These are phyloP conservation scores for Phytophthora tubulina DNA, from an alignment of 352 stramenopile species.

Conservation along the genomic window DNA sequence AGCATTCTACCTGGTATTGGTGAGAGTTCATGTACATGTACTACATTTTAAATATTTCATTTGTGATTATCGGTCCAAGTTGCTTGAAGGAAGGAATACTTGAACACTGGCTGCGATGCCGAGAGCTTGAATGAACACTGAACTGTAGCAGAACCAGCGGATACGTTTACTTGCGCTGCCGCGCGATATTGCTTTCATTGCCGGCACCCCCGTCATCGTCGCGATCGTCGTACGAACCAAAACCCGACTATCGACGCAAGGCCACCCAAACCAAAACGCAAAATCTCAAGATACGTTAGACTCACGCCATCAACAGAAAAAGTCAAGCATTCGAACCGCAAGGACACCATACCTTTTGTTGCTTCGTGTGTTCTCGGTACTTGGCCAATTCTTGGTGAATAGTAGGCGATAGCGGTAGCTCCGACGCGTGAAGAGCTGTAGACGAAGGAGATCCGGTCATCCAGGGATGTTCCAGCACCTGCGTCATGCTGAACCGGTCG, in stretches of 20 bases:
- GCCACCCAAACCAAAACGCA: conserved; percentile 30
- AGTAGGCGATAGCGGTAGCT: conserved; percentile 66
- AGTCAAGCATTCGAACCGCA: background rate
- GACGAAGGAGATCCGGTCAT: conserved; percentile 41
- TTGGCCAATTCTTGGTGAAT: conserved; percentile 76
- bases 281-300: conserved; percentile 39
- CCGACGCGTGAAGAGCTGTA: conserved; percentile 30
- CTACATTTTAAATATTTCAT: conserved; percentile 1
- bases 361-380: conserved; percentile 67
- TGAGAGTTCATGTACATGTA: too few relatives aligned
- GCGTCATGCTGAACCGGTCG: conserved; percentile 67
- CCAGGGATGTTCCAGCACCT: conserved; percentile 83
- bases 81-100: background rate
- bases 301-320: background rate
- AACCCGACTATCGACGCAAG: conserved; percentile 36
- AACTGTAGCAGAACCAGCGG: background rate
- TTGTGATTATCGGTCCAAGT: background rate
- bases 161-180: conserved; percentile 15
- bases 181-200: too few relatives aligned
- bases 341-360: conserved; percentile 43
- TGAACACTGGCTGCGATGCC: conserved; percentile 3
- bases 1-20: too few relatives aligned
- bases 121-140: too few relatives aligned
- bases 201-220: conserved; percentile 15
- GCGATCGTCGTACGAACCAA: conserved; percentile 38